Evolutionary conservation across 2,329 filamentous ascomycete species (phyloP), one percentile per base, ranked within the genome.

Genomic region (Huntiella decipiens): DNA sequence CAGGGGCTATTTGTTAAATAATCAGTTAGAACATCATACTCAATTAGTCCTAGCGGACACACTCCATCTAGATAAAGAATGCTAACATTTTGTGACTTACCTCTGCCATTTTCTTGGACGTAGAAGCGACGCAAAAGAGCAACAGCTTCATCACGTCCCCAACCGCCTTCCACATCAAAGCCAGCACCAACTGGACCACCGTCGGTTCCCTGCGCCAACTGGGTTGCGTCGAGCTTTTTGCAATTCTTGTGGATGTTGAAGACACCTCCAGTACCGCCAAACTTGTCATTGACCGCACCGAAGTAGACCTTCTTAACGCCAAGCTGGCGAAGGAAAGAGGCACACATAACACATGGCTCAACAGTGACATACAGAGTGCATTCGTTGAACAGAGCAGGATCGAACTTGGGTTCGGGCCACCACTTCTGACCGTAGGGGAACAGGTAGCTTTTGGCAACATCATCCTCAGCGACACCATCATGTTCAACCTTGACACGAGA

Each of bases 281-380:
- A 98, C 48, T 92, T 83, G 64, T 98, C 91, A 60, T 98, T 98
- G 55, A 82, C 76, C 50, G 87, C 93, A 4, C 91, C 92, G 61
- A 91, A 98, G 61, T 88, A 96, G 31, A 98, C 91, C 53, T 80
- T 81, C 51, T 81, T 75, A 61, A 98, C 86, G 11, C 77, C 74
- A 52, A 92, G 79, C 61, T 98, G 92, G 44, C 86, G 77, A 43
- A 98, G 71, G 45, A 92, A 76, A 5, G 86, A 92, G 10, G 91
- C 91, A 59, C 91, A 98, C 91, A 98, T 98, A 64, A 98, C 85
- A 61, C 91, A 98, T 4, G 91, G 91, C 63, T 98, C 92, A 45
- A 98, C 88, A 0, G 91, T 98, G 42, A 98, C 91, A 61, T 98
- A 98, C 44, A 98, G 74, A 7, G 77, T 81, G 54, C 71, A 71